Conservation (phyloP, 2,329 filamentous ascomycete genomes). For the Paradendryphiella salina region DNA sequence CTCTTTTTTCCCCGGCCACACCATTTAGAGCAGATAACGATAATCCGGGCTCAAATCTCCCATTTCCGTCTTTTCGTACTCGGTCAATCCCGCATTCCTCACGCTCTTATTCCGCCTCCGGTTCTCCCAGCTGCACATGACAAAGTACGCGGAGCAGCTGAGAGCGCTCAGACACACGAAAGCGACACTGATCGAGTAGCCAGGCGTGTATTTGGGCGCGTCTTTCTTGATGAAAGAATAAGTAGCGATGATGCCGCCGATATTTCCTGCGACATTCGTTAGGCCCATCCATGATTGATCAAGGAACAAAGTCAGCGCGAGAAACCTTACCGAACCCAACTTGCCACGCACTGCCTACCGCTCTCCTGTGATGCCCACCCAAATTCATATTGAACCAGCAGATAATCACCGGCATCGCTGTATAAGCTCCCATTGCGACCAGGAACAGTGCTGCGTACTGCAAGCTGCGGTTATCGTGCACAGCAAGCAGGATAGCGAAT, state of each 20-base stretch:
- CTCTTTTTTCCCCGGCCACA: neutral
- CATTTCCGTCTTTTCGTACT: constrained; percentile 64
- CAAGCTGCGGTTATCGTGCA: constrained; percentile 67
- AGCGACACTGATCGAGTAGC: constrained; percentile 75
- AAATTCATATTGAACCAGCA: constrained; percentile 62
- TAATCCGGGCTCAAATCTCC: constrained; percentile 65
- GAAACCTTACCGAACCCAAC: constrained; percentile 37
- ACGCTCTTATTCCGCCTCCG: constrained; percentile 57
- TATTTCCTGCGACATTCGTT: constrained; percentile 48
- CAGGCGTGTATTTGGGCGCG: constrained; percentile 68
- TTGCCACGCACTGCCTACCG: constrained; percentile 56
- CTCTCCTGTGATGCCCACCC: constrained; percentile 55
- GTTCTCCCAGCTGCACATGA: constrained; percentile 64
- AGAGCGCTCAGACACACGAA: constrained; percentile 71
- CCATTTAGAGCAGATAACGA: constrained; percentile 58
- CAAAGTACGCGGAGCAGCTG: constrained; percentile 63
- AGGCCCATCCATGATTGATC: neutral
- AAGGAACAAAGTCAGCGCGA: neutral
- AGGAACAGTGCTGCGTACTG: constrained; percentile 84
- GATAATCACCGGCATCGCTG: constrained; percentile 81
- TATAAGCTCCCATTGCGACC: constrained; percentile 77
- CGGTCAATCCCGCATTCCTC: constrained; percentile 56
- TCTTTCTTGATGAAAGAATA: constrained; percentile 60
- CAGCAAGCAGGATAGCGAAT: constrained; percentile 72
- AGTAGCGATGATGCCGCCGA: constrained; percentile 57